Conservation (phyloP, 257 asterid species). For the Jaltomata sinuosa region DNA sequence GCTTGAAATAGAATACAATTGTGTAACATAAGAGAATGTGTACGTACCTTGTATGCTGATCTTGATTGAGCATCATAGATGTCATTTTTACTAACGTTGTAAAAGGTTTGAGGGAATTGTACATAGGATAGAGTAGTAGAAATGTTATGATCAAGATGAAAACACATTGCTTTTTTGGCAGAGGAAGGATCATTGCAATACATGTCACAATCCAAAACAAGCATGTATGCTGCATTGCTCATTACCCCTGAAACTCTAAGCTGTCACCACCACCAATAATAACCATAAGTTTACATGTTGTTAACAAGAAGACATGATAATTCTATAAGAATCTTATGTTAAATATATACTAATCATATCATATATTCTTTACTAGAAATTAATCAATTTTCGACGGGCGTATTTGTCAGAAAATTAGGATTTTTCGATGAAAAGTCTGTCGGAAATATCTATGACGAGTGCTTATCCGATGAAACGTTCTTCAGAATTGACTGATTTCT, state of each 20-base stretch:
- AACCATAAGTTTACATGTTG: background rate
- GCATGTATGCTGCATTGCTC: slow-evolving; percentile 67
- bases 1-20: background rate
- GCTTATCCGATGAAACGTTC: too few species aligned
- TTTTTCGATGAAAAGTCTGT: too few species aligned
- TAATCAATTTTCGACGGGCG: too few species aligned
- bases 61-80: slow-evolving; percentile 83
- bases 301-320: background rate
- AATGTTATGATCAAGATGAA: slow-evolving; percentile 44
- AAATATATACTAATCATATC: too few species aligned
- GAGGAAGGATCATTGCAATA: slow-evolving; percentile 67
- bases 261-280: slow-evolving; percentile 6
- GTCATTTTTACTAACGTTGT: slow-evolving; percentile 64
- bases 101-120: slow-evolving; percentile 74
- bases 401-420: too few species aligned
- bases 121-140: slow-evolving; percentile 37
- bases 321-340: background rate
- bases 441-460: too few species aligned
- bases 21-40: background rate
- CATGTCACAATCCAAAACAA: slow-evolving; percentile 61
- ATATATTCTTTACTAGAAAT: too few species aligned
- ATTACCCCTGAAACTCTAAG: slow-evolving; percentile 65
- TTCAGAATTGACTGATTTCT: background rate
- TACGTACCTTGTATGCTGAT: slow-evolving; percentile 61
- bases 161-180: slow-evolving; percentile 64